These are phyloP conservation scores for Moelleriella libera DNA, from an alignment of 2,329 filamentous ascomycete species.

Conservation along the genomic window DNA sequence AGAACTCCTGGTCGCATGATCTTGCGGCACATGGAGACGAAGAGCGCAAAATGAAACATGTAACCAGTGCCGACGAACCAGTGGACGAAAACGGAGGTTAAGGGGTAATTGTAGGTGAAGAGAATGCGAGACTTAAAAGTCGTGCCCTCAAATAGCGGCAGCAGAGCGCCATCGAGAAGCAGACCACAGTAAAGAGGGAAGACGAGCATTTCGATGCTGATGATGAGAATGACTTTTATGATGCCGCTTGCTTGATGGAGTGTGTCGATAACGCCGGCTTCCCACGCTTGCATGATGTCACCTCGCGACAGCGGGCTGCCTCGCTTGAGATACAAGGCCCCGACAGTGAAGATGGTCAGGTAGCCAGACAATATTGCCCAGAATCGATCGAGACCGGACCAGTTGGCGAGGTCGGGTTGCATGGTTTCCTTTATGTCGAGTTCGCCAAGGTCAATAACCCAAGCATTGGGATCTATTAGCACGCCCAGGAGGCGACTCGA, in stretches of 20 bases:
- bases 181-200: constrained; percentile 94
- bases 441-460: constrained; percentile 43
- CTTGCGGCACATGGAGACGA: constrained; percentile 97
- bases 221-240: constrained; percentile 94
- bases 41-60: constrained; percentile 99
- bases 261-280: constrained; percentile 67
- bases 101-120: constrained; percentile 66
- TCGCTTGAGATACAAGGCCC: constrained; percentile 65
- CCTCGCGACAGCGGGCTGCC: constrained; percentile 52
- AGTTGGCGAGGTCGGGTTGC: constrained; percentile 49
- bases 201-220: constrained; percentile 96
- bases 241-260: constrained; percentile 91
- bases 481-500: constrained; percentile 9
- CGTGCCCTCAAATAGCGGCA: constrained; percentile 77
- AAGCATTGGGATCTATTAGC: constrained; percentile 34
- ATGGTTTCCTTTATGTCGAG: constrained; percentile 22
- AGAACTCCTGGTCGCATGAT: constrained; percentile 91
- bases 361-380: constrained; percentile 75
- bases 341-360: constrained; percentile 56
- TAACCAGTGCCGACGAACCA: constrained; percentile 99
- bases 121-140: constrained; percentile 62
- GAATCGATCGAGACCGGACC: constrained; percentile 50
- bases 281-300: constrained; percentile 45
- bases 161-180: constrained; percentile 72
- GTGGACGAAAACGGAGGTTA: constrained; percentile 90